These are phyloP conservation scores for Andrographis paniculata DNA, from an alignment of 305 asterid genomes.

Conservation along the genomic window DNA sequence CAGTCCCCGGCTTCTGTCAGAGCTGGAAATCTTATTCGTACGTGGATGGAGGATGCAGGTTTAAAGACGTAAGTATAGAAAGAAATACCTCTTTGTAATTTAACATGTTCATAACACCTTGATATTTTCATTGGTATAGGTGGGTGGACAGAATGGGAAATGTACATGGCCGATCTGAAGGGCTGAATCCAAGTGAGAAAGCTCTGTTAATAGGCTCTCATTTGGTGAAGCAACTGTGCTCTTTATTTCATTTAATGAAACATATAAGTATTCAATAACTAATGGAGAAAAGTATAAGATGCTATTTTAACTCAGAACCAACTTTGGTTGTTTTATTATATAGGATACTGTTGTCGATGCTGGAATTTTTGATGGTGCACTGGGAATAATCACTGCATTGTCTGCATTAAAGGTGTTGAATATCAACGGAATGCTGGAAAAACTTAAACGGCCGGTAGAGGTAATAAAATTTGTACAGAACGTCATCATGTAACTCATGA, in stretches of 20 bases:
- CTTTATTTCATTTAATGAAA: constrained; percentile 8
- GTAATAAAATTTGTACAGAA: constrained; percentile 24
- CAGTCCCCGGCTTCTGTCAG: constrained; percentile 79
- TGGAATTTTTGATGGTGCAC: constrained; percentile 82
- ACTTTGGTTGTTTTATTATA: constrained; percentile 15
- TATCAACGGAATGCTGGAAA: constrained; percentile 47
- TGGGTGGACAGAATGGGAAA: constrained; percentile 98
- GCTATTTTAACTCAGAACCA: not conserved
- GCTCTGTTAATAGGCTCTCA: constrained; percentile 95
- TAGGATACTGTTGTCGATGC: constrained; percentile 98
- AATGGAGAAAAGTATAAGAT: not conserved
- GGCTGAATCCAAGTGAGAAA: constrained; percentile 69
- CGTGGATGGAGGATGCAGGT: constrained; percentile 98
- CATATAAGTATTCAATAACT: constrained; percentile 4
- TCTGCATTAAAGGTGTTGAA: constrained; percentile 83
- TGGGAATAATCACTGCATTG: constrained; percentile 70
- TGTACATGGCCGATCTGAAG: constrained; percentile 81
- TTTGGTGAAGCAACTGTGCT: constrained; percentile 53
- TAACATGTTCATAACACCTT: constrained; percentile 8
- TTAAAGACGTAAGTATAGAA: constrained; percentile 56
- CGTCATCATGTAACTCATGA: constrained; percentile 1
- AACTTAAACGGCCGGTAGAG: constrained; percentile 78
- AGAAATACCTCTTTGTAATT: not conserved
- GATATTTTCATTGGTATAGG: constrained; percentile 33
- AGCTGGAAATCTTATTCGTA: constrained; percentile 64